These are phyloP conservation scores for Solanum sparsipilum DNA, from an alignment of 257 asterid species.

Conservation along the genomic window DNA sequence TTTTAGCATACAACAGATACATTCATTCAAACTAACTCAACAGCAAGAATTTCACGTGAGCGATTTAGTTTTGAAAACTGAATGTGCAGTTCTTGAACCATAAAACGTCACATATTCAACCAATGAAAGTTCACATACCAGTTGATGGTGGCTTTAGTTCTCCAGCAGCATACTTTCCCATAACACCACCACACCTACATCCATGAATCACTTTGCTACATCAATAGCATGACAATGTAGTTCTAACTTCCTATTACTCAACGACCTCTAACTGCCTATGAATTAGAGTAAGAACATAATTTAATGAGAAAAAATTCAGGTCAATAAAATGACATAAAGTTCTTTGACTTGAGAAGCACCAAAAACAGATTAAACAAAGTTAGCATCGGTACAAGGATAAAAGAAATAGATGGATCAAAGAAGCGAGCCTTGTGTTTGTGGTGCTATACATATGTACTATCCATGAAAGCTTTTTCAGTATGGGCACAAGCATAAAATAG, in stretches of 20 bases:
- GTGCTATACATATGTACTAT: neutral
- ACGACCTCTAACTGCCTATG: neutral
- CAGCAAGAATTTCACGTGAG: neutral
- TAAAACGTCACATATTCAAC: neutral
- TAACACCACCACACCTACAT: conserved; percentile 97
- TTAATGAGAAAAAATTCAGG: neutral
- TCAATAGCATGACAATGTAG: conserved; percentile 2
- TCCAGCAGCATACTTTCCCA: conserved; percentile 99
- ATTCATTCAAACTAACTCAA: neutral
- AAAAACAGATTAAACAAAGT: neutral
- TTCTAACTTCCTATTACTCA: neutral
- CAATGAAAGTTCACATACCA: conserved; percentile 44
- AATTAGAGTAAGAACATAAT: neutral
- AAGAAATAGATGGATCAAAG: neutral
- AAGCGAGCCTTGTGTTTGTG: neutral
- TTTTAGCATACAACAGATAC: neutral
- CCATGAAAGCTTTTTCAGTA: neutral
- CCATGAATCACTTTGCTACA: neutral
- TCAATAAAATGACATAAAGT: neutral
- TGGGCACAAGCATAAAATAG: neutral
- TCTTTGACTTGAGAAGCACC: neutral
- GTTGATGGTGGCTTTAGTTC: conserved; percentile 90
- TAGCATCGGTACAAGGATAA: neutral
- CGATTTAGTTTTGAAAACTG: neutral
- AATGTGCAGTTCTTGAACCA: neutral